phyloP scores from a whole-genome alignment of 2,329 filamentous ascomycete genomes.

The Diaporthe caulivora region DNA sequence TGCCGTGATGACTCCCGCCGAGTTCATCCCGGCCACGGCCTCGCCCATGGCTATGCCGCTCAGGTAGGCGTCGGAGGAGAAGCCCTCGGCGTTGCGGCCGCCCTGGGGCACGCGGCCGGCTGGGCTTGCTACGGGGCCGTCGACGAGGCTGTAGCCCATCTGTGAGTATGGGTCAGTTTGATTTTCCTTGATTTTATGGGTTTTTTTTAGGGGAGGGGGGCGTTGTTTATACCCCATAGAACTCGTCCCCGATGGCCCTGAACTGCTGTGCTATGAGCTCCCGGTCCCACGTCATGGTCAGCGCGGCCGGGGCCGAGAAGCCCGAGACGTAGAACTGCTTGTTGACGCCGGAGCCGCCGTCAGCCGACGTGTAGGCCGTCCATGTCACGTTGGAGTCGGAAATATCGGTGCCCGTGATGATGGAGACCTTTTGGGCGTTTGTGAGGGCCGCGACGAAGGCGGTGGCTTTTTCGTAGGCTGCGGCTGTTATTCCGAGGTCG shows the following conservation, averaged over 20 bases:
- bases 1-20: constrained; percentile 78
- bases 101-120: neutral
- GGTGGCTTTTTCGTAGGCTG: constrained; percentile 14
- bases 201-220: neutral
- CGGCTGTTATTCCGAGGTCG: constrained; percentile 20
- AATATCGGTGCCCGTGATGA: neutral
- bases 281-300: constrained; percentile 43
- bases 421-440: constrained; percentile 14
- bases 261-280: constrained; percentile 39
- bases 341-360: constrained; percentile 41
- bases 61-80: constrained; percentile 63
- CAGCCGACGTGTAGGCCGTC: constrained; percentile 57
- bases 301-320: constrained; percentile 39
- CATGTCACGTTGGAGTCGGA: constrained; percentile 38
- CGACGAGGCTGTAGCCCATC: constrained; percentile 25
- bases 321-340: constrained; percentile 42
- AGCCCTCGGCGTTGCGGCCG: constrained; percentile 14
- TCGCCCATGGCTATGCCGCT: constrained; percentile 56
- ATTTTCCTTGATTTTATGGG: neutral
- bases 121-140: constrained; percentile 16
- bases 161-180: neutral
- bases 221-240: constrained; percentile 36
- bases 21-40: constrained; percentile 77
- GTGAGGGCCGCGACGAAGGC: constrained; percentile 12
- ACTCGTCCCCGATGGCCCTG: constrained; percentile 40